Evolutionary conservation across 306 rosid species (phyloP).

Genomic region (Vachellia pachyceras): DNA sequence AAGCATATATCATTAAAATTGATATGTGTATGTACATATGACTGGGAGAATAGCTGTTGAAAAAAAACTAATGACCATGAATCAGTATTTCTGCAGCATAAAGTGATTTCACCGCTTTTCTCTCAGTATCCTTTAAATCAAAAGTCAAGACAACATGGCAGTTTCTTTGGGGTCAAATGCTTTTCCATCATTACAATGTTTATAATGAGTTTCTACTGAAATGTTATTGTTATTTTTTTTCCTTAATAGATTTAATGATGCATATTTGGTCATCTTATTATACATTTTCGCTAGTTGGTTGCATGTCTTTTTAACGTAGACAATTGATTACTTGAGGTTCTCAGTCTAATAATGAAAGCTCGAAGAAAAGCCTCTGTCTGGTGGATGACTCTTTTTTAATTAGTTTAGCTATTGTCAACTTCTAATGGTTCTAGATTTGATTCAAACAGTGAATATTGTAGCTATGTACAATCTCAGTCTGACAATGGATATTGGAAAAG

Average conservation of each 20-base stretch:
- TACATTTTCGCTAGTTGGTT: neutral
- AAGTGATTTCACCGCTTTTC: neutral
- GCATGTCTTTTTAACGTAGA: neutral
- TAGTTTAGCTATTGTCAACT: constrained; percentile 15
- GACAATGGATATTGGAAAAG: constrained; percentile 21
- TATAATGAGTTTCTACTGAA: neutral
- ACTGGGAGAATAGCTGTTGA: neutral
- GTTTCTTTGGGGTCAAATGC: neutral
- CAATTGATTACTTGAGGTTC: constrained; percentile 1
- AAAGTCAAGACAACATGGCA: neutral
- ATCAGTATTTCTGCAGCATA: neutral
- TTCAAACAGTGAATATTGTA: neutral
- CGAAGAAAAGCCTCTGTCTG: neutral
- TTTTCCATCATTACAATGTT: neutral
- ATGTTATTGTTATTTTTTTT: neutral
- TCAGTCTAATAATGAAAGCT: constrained; percentile 16
- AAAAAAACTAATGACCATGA: neutral
- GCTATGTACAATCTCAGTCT: constrained; percentile 15
- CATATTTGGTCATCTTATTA: neutral
- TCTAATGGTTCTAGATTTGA: constrained; percentile 26
- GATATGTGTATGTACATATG: too few species aligned
- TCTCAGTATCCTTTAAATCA: constrained; percentile 1
- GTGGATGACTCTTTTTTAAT: constrained; percentile 23
- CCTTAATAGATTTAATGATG: neutral
- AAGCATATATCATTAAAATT: neutral